Percentiles rank a stretch among this genome's conserved stretches.
Conservation (phyloP, 2,329 filamentous ascomycete species). For the Fusarium siculi region DNA sequence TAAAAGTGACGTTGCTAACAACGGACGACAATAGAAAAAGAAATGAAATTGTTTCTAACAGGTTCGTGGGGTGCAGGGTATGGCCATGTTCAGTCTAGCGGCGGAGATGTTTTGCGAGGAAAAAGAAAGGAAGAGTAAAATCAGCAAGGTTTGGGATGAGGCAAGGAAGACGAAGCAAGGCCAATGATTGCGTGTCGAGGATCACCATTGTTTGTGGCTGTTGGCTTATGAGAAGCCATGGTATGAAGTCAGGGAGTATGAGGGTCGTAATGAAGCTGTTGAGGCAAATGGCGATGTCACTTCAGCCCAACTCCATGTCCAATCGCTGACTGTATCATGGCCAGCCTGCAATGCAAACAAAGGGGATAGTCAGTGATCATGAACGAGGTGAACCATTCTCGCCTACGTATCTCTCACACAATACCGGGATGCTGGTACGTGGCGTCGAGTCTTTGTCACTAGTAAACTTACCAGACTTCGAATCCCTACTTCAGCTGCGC, state of each 20-base stretch:
- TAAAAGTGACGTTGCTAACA: not conserved
- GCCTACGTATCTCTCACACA: not conserved
- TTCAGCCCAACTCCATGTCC: not conserved
- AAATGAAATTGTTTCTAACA: not conserved
- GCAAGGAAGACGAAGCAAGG: not conserved
- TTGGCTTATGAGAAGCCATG: not conserved
- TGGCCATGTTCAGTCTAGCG: conserved; percentile 1
- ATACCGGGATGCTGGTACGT: conserved; percentile 12
- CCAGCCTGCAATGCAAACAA: not conserved
- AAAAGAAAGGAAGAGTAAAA: not conserved
- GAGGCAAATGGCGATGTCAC: conserved; percentile 1
- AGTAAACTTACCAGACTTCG: not conserved
- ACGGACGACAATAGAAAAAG: not conserved
- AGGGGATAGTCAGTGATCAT: not conserved
- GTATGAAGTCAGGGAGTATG: not conserved
- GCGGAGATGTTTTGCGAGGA: not conserved
- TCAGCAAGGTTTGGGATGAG: conserved; percentile 4
- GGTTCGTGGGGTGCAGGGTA: not conserved
- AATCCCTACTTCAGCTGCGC: conserved; percentile 10
- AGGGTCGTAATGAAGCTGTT: not conserved
- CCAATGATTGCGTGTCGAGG: not conserved
- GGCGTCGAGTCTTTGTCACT: not conserved
- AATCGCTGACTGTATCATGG: not conserved
- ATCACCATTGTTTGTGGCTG: not conserved
- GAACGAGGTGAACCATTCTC: not conserved